Evolutionary conservation across 2,329 filamentous ascomycete species (phyloP), one percentile per base, ranked within the genome.

Genomic region (Scytalidium lignicola): DNA sequence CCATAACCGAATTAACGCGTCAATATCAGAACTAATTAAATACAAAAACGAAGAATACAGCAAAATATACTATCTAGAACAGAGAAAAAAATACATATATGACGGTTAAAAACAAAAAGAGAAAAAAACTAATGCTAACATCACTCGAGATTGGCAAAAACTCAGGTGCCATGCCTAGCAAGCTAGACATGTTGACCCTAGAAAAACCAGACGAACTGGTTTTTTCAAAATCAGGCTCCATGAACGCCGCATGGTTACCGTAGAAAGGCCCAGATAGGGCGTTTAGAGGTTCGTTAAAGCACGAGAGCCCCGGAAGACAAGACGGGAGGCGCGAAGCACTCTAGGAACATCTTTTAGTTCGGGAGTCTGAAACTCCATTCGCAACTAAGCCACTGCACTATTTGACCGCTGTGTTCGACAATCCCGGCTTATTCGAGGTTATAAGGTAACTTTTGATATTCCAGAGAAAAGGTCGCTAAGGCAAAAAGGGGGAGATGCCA

Each of bases 151-250:
- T 13, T n/a, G 32, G 12, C n/a, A 37, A 37, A 37, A 37, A 37
- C 32, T 37, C 32, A 13, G 32, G 32, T 17, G 15, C 32, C n/a
- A 13, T n/a, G 32, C 32, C n/a, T 17, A 15, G 32, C 32, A 37
- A 28, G 19, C 17, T 2, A 37, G 43, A 47, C 6, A 29, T 29
- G 10, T 43, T 18, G 10, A 37, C 32, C 32, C 4, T 37, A 26
- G 32, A 21, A 21, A 43, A 23, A 43, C 15, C 3, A 43, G 26
- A 19, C 37, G 21, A 19, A 18, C 32, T 29, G 19, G 15, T 20
- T 21, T 8, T 20, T 23, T 17, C 23, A 19, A n/a, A 22, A 37
- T 48, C 62, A 46, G 66, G 58, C 50, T n/a, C 32, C 32, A 37
- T 37, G 15, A 37, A 37, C 32, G 32, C 32, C 32, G 32, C 32